A percentile compares a stretch with the other conserved stretches of the same genome.
phyloP scores from a whole-genome alignment of 2,329 filamentous ascomycete species.

The Drechslera avenae region DNA sequence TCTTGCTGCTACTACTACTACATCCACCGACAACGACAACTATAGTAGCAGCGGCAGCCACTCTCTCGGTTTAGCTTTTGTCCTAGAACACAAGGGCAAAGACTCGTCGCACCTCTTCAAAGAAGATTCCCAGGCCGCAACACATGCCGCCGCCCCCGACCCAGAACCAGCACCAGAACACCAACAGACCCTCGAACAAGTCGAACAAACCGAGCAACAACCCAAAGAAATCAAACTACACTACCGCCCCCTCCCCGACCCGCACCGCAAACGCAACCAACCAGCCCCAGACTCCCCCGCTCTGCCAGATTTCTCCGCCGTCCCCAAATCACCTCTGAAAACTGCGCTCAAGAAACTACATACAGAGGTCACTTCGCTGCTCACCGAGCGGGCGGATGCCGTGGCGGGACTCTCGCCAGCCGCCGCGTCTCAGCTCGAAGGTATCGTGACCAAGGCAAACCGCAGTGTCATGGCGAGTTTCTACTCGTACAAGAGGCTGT shows the following conservation, averaged over 20 bases:
- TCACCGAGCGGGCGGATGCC: neutral
- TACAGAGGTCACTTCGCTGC: neutral
- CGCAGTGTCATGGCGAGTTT: too few relatives aligned
- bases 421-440: too few relatives aligned
- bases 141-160: neutral
- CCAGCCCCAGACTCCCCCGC: too few relatives aligned
- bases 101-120: slow-evolving; percentile 17
- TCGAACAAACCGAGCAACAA: slow-evolving; percentile 5
- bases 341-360: slow-evolving; percentile 5
- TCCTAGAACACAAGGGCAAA: slow-evolving; percentile 20
- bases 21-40: neutral
- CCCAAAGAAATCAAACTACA: neutral
- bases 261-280: slow-evolving; percentile 1
- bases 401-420: too few relatives aligned
- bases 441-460: too few relatives aligned
- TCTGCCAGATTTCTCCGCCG: neutral
- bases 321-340: slow-evolving; percentile 2
- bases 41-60: slow-evolving; percentile 18
- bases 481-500: too few relatives aligned
- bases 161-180: neutral
- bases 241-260: slow-evolving; percentile 9
- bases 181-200: slow-evolving; percentile 1
- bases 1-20: neutral
- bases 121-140: neutral
- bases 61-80: slow-evolving; percentile 30